A percentile compares a stretch with the other conserved stretches of the same genome.
phyloP scores from a whole-genome alignment of 2,329 filamentous ascomycete species.

The Dactylellina cionopaga region DNA sequence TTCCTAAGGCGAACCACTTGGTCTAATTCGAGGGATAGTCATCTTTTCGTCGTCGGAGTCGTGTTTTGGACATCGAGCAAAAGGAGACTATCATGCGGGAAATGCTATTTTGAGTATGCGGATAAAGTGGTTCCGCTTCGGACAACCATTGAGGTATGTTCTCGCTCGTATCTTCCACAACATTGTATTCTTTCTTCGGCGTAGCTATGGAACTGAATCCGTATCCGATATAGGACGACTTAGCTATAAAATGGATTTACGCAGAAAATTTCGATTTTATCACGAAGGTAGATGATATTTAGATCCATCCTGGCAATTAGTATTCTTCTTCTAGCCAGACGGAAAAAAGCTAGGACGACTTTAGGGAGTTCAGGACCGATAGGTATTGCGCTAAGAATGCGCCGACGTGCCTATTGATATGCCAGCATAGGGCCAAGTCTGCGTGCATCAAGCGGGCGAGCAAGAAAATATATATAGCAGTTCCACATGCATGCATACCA shows the following conservation, averaged over 20 bases:
- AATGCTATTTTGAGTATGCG: constrained; percentile 12
- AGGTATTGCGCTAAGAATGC: too few species aligned
- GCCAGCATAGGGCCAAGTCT: neutral
- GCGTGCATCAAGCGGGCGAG: too few species aligned
- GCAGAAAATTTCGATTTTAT: constrained; percentile 15
- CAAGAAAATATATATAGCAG: too few species aligned
- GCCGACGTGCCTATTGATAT: too few species aligned
- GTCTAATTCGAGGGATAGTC: neutral
- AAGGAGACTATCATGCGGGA: constrained; percentile 13
- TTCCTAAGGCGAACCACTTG: neutral
- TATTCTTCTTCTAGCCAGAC: too few species aligned
- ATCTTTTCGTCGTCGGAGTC: constrained; percentile 3
- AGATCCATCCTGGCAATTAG: neutral
- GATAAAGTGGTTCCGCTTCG: constrained; percentile 5
- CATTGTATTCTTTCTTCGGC: too few species aligned
- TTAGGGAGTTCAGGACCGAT: too few species aligned
- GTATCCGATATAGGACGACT: constrained; percentile 5
- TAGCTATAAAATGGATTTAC: constrained; percentile 26
- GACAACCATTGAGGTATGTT: constrained; percentile 17
- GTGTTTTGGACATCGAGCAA: constrained; percentile 23
- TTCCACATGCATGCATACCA: too few species aligned
- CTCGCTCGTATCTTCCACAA: neutral
- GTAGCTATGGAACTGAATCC: too few species aligned
- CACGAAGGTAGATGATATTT: neutral
- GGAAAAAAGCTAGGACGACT: too few species aligned